A percentile compares a stretch with the other conserved stretches of the same genome.
phyloP scores from a whole-genome alignment of 2,329 filamentous ascomycete species.

The Myriosclerotinia curreyana region DNA sequence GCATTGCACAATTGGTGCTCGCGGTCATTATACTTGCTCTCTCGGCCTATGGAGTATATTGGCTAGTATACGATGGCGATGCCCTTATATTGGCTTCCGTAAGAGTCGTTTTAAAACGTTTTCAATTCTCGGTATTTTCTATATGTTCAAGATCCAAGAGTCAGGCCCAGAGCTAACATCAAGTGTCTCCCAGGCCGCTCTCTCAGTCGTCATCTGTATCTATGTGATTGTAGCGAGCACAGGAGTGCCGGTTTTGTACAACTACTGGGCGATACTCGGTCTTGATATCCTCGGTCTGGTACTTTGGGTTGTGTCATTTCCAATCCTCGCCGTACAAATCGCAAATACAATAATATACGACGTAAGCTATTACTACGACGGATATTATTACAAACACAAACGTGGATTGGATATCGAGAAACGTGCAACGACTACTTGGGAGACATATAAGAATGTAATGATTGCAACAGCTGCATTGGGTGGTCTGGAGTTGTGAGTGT shows the following conservation, averaged over 20 bases:
- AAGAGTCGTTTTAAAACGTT: not conserved
- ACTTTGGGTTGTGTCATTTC: slow-evolving; percentile 13
- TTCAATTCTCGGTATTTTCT: not conserved
- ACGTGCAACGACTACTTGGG: slow-evolving; percentile 8
- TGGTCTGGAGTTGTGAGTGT: slow-evolving; percentile 15
- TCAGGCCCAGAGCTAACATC: not conserved
- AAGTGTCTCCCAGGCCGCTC: not conserved
- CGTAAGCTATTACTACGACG: not conserved
- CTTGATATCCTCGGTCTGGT: slow-evolving; percentile 12
- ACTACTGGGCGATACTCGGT: slow-evolving; percentile 19
- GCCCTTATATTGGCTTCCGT: slow-evolving; percentile 15
- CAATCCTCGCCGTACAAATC: slow-evolving; percentile 8
- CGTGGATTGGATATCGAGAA: not conserved
- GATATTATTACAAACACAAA: slow-evolving; percentile 16
- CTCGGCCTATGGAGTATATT: slow-evolving; percentile 14
- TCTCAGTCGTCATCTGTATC: slow-evolving; percentile 10
- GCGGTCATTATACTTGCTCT: slow-evolving; percentile 12
- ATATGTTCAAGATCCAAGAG: not conserved
- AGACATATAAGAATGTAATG: slow-evolving; percentile 13
- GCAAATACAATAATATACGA: not conserved
- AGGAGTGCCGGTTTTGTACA: not conserved
- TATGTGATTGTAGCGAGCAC: slow-evolving; percentile 11
- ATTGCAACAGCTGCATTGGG: slow-evolving; percentile 10
- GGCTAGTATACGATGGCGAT: slow-evolving; percentile 7
- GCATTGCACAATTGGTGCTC: slow-evolving; percentile 13